phyloP scores from a whole-genome alignment of 2,329 filamentous ascomycete species.

The Diaporthe longicolla region DNA sequence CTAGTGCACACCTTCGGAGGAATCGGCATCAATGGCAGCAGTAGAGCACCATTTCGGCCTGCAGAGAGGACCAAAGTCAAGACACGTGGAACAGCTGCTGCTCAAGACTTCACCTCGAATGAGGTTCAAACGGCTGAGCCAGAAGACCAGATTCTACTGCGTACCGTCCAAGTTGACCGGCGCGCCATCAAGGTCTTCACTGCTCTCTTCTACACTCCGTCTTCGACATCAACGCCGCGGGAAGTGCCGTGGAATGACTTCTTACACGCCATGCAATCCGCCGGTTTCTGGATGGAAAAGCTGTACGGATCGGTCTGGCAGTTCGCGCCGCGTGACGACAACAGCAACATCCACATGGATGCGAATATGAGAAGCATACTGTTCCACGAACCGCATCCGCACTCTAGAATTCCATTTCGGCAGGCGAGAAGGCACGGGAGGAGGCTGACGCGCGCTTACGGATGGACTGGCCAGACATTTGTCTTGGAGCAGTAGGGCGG shows the following conservation, averaged over 20 bases:
- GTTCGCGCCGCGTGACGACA: neutral
- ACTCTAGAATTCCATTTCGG: neutral
- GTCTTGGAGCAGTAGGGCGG: neutral
- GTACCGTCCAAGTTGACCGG: neutral
- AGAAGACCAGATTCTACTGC: neutral
- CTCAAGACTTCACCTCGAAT: neutral
- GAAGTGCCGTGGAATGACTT: conserved; percentile 6
- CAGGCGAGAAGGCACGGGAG: conserved; percentile 5
- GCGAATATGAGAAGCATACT: neutral
- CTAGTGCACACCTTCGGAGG: neutral
- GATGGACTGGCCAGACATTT: conserved; percentile 20
- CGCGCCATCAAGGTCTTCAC: conserved; percentile 2
- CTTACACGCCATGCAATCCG: neutral
- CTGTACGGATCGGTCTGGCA: conserved; percentile 23
- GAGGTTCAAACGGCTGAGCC: fast-evolving
- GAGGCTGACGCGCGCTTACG: conserved; percentile 7
- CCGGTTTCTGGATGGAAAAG: conserved; percentile 30
- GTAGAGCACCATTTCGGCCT: neutral
- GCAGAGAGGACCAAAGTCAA: neutral
- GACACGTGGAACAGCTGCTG: neutral
- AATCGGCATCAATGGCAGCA: neutral
- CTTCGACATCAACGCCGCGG: neutral
- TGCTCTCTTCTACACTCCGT: neutral
- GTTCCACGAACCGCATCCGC: conserved; percentile 17
- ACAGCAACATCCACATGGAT: too few species aligned